Evolutionary conservation across 768 basidiomycete genomes (phyloP).

Genomic region (Goffeauzyma gilvescens): DNA sequence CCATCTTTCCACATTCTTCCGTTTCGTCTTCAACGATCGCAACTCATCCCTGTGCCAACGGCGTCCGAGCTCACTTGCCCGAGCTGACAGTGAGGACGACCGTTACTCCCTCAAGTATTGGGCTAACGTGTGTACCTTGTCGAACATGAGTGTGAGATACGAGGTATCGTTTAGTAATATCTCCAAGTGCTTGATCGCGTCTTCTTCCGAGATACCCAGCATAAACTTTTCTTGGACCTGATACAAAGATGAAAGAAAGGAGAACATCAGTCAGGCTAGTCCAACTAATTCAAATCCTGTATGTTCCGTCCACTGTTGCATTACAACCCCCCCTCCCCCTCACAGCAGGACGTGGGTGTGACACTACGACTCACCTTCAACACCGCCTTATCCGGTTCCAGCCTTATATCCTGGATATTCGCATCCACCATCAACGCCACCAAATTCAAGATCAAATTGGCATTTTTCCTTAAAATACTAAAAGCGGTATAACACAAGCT

Average conservation of each 20-base stretch:
- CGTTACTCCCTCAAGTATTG: slow-evolving; percentile 11
- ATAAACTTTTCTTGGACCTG: slow-evolving; percentile 95
- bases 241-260: slow-evolving; percentile 19
- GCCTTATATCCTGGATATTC: slow-evolving; percentile 92
- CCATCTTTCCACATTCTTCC: neutral
- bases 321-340: too few relatives aligned
- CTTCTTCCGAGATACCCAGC: slow-evolving; percentile 80
- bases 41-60: neutral
- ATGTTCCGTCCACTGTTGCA: too few relatives aligned
- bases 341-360: too few relatives aligned
- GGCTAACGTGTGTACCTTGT: slow-evolving; percentile 51
- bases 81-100: neutral
- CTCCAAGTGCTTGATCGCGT: slow-evolving; percentile 95
- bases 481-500: slow-evolving; percentile 96
- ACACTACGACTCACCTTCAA: slow-evolving; percentile 30
- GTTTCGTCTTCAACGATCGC: neutral
- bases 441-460: slow-evolving; percentile 88
- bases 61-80: neutral
- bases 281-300: too few relatives aligned
- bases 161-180: slow-evolving; percentile 80
- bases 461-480: slow-evolving; percentile 83
- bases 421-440: slow-evolving; percentile 95
- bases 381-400: slow-evolving; percentile 38
- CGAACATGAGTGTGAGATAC: slow-evolving; percentile 78
- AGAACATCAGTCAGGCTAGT: neutral